phyloP scores from a whole-genome alignment of 2,329 filamentous ascomycete species.

The Alternaria sp. region DNA sequence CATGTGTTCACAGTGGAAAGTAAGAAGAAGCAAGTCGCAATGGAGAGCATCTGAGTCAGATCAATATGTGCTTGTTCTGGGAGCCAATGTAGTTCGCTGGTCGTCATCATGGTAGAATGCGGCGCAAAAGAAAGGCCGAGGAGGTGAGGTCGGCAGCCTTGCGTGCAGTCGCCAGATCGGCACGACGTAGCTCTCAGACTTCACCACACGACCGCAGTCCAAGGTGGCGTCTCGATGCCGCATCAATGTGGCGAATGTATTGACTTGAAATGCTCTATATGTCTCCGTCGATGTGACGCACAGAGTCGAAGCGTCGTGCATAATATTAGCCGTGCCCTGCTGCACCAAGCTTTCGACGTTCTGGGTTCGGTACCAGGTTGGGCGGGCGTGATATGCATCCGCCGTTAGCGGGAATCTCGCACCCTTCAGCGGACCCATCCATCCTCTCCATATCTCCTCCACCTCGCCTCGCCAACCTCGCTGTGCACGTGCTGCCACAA shows the following conservation, averaged over 20 bases:
- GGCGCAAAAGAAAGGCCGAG: conserved; percentile 4
- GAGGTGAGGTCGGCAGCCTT: conserved; percentile 7
- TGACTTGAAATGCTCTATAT: background rate
- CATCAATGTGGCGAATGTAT: background rate
- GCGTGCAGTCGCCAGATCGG: conserved; percentile 9
- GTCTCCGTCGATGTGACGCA: background rate
- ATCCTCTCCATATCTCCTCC: conserved; percentile 24
- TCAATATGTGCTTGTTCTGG: background rate
- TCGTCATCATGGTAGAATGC: background rate
- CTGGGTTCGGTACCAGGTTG: conserved; percentile 16
- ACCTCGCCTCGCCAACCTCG: conserved; percentile 11
- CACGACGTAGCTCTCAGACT: conserved; percentile 10
- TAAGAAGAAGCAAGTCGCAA: background rate
- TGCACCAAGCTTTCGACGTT: conserved; percentile 6
- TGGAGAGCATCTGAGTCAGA: background rate
- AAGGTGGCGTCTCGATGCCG: background rate
- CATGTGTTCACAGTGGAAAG: conserved; percentile 1
- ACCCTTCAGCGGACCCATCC: conserved; percentile 20
- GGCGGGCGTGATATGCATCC: conserved; percentile 17
- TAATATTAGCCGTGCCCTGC: background rate
- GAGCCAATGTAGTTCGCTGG: background rate
- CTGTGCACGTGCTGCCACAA: conserved; percentile 11
- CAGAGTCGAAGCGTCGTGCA: background rate
- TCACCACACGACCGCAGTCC: conserved; percentile 1
- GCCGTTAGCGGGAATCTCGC: conserved; percentile 21